These are phyloP conservation scores for Solidago caesia DNA, from an alignment of 129 eudicot genomes.

Conservation along the genomic window DNA sequence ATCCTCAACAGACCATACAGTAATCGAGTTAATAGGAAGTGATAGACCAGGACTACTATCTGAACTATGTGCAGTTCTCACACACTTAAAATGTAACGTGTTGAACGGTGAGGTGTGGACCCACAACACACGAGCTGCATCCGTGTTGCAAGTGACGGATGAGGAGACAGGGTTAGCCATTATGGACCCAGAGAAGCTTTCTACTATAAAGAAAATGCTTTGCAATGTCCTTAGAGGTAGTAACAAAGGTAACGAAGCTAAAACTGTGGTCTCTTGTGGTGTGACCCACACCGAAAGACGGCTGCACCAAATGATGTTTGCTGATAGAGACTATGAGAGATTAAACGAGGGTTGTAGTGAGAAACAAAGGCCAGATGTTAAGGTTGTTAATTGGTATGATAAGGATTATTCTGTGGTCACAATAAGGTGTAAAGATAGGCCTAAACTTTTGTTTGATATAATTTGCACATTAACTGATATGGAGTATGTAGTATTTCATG, in stretches of 20 bases:
- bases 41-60: slow-evolving; percentile 94
- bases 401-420: slow-evolving; percentile 91
- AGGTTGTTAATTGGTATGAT: slow-evolving; percentile 85
- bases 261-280: slow-evolving; percentile 64
- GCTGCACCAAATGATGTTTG: slow-evolving; percentile 97
- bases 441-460: slow-evolving; percentile 84
- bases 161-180: slow-evolving; percentile 63
- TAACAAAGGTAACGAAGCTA: slow-evolving; percentile 66
- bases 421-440: slow-evolving; percentile 88
- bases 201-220: slow-evolving; percentile 63
- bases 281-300: slow-evolving; percentile 82
- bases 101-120: slow-evolving; percentile 97
- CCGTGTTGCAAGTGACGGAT: slow-evolving; percentile 85
- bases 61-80: slow-evolving; percentile 88
- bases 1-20: slow-evolving; percentile 66
- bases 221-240: slow-evolving; percentile 88
- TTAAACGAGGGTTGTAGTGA: slow-evolving; percentile 41
- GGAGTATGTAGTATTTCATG: slow-evolving; percentile 97
- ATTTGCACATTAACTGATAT: slow-evolving; percentile 94
- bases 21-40: slow-evolving; percentile 82
- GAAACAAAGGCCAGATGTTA: slow-evolving; percentile 66
- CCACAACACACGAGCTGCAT: slow-evolving; percentile 97
- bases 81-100: slow-evolving; percentile 90
- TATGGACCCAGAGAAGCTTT: slow-evolving; percentile 62
- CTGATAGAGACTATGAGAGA: slow-evolving; percentile 77